These are phyloP conservation scores for Monosporascus sp. DNA, from an alignment of 2,329 filamentous ascomycete genomes.

Conservation along the genomic window DNA sequence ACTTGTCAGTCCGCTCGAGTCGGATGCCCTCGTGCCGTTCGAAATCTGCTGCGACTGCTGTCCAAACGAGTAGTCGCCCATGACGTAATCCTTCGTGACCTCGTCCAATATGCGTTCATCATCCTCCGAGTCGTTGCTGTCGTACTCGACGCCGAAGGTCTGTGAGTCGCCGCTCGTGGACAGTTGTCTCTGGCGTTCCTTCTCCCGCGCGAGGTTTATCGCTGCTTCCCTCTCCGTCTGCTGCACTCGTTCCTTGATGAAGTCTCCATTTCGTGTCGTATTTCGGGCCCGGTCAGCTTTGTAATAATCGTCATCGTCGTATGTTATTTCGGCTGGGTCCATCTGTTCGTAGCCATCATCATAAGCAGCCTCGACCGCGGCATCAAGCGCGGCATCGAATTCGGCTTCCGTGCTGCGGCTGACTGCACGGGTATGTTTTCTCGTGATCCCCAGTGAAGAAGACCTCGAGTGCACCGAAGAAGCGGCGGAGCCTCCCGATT, in stretches of 20 bases:
- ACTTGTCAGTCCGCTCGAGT: conserved; percentile 73
- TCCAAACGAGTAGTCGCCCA: conserved; percentile 78
- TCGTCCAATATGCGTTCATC: conserved; percentile 76
- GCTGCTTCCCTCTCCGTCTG: conserved; percentile 67
- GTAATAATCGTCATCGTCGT: conserved; percentile 29
- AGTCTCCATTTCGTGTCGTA: conserved; percentile 61
- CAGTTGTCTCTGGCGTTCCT: conserved; percentile 45
- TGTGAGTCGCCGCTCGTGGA: conserved; percentile 39
- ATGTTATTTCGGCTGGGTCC: conserved; percentile 39
- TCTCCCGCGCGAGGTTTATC: conserved; percentile 54
- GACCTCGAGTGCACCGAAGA: conserved; percentile 78
- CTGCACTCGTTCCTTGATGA: conserved; percentile 70
- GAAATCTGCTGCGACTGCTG: conserved; percentile 54
- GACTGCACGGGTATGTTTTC: conserved; percentile 62
- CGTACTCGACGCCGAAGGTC: conserved; percentile 50
- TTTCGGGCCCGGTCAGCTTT: conserved; percentile 45
- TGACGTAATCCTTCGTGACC: conserved; percentile 76
- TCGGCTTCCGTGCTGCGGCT: conserved; percentile 79
- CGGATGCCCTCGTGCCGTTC: conserved; percentile 69
- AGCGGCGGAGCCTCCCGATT: conserved; percentile 73
- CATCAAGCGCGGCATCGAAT: conserved; percentile 90
- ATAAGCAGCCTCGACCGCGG: conserved; percentile 93
- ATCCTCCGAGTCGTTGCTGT: conserved; percentile 63
- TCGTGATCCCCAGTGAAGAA: conserved; percentile 62
- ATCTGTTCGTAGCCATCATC: conserved; percentile 82